A percentile compares a stretch with the other conserved stretches of the same genome.
Evolutionary conservation across 768 basidiomycete species (phyloP).

Genomic region (Dacryopinax primogenitus): DNA sequence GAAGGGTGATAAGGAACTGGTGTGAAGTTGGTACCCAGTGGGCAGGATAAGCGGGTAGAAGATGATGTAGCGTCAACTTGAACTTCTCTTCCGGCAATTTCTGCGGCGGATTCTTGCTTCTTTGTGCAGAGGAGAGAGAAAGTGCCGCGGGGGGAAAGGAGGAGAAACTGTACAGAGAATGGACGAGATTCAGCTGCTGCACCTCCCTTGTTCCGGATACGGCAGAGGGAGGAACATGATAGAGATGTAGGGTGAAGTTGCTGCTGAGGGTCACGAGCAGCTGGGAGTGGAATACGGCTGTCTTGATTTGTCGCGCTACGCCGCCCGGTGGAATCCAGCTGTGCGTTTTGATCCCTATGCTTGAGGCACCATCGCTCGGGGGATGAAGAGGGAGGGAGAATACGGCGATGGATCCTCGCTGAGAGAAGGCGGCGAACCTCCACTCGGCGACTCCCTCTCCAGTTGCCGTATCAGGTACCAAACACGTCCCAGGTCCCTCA

Average conservation of each 20-base stretch:
- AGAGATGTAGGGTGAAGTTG: background rate
- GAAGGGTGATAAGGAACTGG: background rate
- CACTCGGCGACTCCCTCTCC: background rate
- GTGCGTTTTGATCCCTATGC: background rate
- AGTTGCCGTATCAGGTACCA: background rate
- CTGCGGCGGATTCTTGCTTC: background rate
- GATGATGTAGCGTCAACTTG: background rate
- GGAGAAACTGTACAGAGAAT: background rate
- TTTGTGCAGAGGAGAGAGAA: background rate
- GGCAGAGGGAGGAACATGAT: background rate
- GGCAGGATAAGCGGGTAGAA: background rate
- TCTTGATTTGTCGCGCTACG: background rate
- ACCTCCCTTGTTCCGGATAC: background rate
- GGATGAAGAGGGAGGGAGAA: background rate
- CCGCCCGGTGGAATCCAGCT: background rate
- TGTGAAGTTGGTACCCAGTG: background rate
- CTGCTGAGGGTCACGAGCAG: background rate
- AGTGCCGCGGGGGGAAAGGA: background rate
- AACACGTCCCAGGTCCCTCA: background rate
- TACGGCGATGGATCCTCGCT: background rate
- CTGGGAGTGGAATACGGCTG: background rate
- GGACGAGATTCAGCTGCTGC: background rate
- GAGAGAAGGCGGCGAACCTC: conserved; percentile 1
- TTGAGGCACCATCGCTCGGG: background rate
- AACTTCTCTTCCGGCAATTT: background rate